Evolutionary conservation across 1,284 basidiomycete genomes (phyloP), one percentile per base, ranked within the genome.

Genomic region (Puccinia brachypodii): DNA sequence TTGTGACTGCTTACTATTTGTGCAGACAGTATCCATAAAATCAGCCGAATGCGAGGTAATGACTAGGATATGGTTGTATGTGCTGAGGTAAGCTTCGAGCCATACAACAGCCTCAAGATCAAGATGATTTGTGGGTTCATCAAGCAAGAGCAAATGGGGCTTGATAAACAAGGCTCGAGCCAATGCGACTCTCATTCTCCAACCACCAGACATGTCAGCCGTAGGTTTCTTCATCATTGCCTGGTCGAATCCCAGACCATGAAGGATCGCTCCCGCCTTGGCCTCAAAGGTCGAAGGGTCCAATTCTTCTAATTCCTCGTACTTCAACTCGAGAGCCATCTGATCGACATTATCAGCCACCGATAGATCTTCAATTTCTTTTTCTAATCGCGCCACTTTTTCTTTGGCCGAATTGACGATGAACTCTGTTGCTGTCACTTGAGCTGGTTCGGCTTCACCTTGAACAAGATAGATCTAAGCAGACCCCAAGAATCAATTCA

Each of bases 151-250:
- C 36, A 79, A 56, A 66, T 99, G 96, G 6, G 96, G 96, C 89
- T 97, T 98, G 87, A 98, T 89, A 88, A 99, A 98, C 75, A 99
- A 90, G 0, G 96, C 96, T 83, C 96, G 91, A 36, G 96, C 96
- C 73, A 99, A 92, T 19, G 97, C 94, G 83, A 99, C 96, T 87
- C 97, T 92, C 96, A 98, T 98, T 83, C 96, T 91, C 96, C 96
- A 98, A 86, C 96, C 96, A 91, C 96, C 96, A 85, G 92, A 93
- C 94, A 99, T 97, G 87, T 98, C 96, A 88, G 95, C 96, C 77
- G 96, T 98, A 19, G 96, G 93, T 87, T 94, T 94, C 87, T 90
- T 90, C 96, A 98, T 98, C 96, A 98, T 98, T 81, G 89, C 87
- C 85, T 90, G 90, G 81, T 90, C 90, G 89, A 99, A 99, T 33